These are phyloP conservation scores for Pisolithus sp. DNA, from an alignment of 768 basidiomycete species.

Conservation along the genomic window DNA sequence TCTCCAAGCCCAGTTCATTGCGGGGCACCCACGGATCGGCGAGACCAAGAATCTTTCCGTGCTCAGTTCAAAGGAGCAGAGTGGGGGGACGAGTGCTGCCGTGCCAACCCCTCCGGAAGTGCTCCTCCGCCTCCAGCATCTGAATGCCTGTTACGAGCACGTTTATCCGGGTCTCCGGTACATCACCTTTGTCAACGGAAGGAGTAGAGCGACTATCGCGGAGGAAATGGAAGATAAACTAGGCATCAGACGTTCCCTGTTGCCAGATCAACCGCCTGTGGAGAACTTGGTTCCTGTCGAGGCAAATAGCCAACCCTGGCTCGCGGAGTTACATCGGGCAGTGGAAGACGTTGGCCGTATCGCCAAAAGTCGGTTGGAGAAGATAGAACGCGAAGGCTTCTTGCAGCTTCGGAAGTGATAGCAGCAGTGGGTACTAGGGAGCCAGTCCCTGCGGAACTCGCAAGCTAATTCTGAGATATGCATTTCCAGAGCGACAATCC, in stretches of 20 bases:
- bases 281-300: slow-evolving; percentile 34
- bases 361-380: slow-evolving; percentile 58
- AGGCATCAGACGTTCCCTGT: slow-evolving; percentile 44
- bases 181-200: slow-evolving; percentile 89
- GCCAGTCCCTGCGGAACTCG: not conserved
- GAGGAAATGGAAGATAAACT: slow-evolving; percentile 75
- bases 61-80: slow-evolving; percentile 79
- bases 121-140: slow-evolving; percentile 59
- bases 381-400: slow-evolving; percentile 11
- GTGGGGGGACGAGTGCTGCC: slow-evolving; percentile 27
- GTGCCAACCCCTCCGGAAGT: slow-evolving; percentile 67
- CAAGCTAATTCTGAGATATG: not conserved
- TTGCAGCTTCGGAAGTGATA: not conserved
- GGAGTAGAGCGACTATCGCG: slow-evolving; percentile 62
- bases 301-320: slow-evolving; percentile 47
- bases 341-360: slow-evolving; percentile 69
- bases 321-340: slow-evolving; percentile 62
- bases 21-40: slow-evolving; percentile 86
- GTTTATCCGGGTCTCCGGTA: slow-evolving; percentile 73
- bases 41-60: slow-evolving; percentile 69
- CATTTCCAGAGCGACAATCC: not conserved
- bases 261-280: slow-evolving; percentile 29
- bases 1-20: slow-evolving; percentile 59
- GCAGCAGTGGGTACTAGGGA: not conserved
- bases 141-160: slow-evolving; percentile 74